Conservation (phyloP, 495 filamentous ascomycete genomes). For the Penicillium goetzii region DNA sequence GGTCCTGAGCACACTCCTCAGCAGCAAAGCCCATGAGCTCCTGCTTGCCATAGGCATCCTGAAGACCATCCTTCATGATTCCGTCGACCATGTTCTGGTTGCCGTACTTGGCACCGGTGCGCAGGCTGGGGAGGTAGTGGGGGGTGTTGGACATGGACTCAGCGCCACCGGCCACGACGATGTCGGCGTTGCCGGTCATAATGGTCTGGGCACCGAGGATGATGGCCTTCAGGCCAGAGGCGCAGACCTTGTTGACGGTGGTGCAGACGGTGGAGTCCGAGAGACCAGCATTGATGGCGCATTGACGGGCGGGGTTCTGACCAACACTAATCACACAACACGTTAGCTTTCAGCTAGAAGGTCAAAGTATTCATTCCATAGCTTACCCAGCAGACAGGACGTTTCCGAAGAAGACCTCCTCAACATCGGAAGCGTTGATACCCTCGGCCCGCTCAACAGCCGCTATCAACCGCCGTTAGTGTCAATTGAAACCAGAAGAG, state of each 20-base stretch:
- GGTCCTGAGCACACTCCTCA: constrained; percentile 88
- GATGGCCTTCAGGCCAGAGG: constrained; percentile 89
- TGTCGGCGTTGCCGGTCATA: constrained; percentile 87
- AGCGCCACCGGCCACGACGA: constrained; percentile 88
- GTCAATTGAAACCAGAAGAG: constrained; percentile 1
- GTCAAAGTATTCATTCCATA: constrained; percentile 1
- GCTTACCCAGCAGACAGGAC: constrained; percentile 91
- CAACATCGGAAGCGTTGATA: constrained; percentile 81
- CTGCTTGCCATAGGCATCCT: constrained; percentile 85
- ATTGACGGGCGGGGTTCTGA: constrained; percentile 95
- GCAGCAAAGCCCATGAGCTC: constrained; percentile 93
- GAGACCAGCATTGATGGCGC: constrained; percentile 85
- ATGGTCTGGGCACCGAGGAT: constrained; percentile 96
- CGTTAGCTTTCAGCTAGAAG: constrained; percentile 14
- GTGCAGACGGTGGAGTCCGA: constrained; percentile 78
- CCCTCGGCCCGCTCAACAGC: constrained; percentile 83
- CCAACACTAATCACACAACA: constrained; percentile 66
- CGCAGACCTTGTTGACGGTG: constrained; percentile 98
- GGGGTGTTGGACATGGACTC: constrained; percentile 98
- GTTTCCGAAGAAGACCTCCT: constrained; percentile 98
- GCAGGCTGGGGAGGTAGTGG: constrained; percentile 88
- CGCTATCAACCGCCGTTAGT: constrained; percentile 52
- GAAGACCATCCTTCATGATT: constrained; percentile 88
- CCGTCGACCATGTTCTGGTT: constrained; percentile 85
- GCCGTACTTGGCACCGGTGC: constrained; percentile 87